Base-by-base conservation (phyloP, 495 filamentous ascomycete genomes). In the Lineolata rhizophorae region DNA sequence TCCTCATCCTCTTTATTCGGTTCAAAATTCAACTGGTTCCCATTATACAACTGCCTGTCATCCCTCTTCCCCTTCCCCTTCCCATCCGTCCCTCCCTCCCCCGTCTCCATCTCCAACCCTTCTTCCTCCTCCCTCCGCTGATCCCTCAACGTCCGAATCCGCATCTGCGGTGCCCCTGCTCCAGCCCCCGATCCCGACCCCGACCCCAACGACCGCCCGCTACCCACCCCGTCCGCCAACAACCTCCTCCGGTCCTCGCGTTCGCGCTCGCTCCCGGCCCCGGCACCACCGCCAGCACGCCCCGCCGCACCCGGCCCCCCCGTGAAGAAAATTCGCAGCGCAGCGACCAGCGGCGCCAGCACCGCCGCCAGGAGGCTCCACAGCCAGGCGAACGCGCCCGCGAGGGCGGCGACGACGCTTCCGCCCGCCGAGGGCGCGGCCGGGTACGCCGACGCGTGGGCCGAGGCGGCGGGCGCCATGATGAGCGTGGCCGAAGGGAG, bases 31-130 rank as follows among this genome's bases (percentile, higher is more conserved):
- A 84, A 77, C 49, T 79, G 76, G 44, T 91, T 92, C 3, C 82
- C 82, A 50, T 92, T 92, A 47, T 92, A 92, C 22, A 82, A 67
- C 42, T n/a, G n/a, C n/a, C n/a, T n/a, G n/a, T n/a, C n/a, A n/a
- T n/a, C n/a, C n/a, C n/a, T n/a, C n/a, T n/a, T n/a, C n/a, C n/a
- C n/a, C n/a, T n/a, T n/a, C n/a, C n/a, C n/a, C n/a, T n/a, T n/a
- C n/a, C n/a, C n/a, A n/a, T n/a, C n/a, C n/a, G n/a, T n/a, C n/a
- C n/a, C n/a, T n/a, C n/a, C n/a, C n/a, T n/a, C n/a, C n/a, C n/a
- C n/a, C n/a, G n/a, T n/a, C n/a, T n/a, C n/a, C n/a, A 8, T 32
- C 30, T 32, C 84, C 28, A 38, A 36, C 68, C 15, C 61, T 58
- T 35, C 47, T 42, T 59, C 62, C 29, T 49, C 52, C 31, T 55